phyloP scores from a whole-genome alignment of 768 basidiomycete genomes.

The Dioszegia aurantiaca region DNA sequence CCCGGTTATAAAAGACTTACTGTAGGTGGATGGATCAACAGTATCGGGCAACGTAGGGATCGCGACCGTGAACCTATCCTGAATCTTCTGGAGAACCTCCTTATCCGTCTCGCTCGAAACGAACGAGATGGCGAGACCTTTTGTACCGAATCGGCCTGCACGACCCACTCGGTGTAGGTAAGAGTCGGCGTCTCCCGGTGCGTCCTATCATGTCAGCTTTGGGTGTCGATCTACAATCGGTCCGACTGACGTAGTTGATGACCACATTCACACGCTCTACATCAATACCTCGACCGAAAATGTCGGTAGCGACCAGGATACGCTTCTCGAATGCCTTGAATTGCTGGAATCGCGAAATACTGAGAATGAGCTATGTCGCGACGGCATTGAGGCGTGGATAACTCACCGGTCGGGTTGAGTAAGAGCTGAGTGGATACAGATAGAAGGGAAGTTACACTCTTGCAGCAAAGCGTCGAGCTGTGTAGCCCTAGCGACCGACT shows the following conservation, averaged over 20 bases:
- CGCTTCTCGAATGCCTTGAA: slow-evolving; percentile 99
- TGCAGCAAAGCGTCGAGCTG: slow-evolving; percentile 93
- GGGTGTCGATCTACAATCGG: neutral
- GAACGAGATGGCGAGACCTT: slow-evolving; percentile 97
- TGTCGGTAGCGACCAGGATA: slow-evolving; percentile 96
- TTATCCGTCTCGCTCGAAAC: slow-evolving; percentile 88
- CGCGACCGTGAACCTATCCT: slow-evolving; percentile 94
- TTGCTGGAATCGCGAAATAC: slow-evolving; percentile 90
- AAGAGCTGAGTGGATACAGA: slow-evolving; percentile 92
- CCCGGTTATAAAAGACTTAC: slow-evolving; percentile 4
- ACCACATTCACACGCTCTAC: slow-evolving; percentile 99
- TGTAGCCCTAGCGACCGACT: slow-evolving; percentile 93
- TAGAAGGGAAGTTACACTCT: slow-evolving; percentile 97
- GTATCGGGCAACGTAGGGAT: slow-evolving; percentile 91
- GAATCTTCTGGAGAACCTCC: slow-evolving; percentile 90
- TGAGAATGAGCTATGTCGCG: slow-evolving; percentile 47
- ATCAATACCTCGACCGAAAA: slow-evolving; percentile 98
- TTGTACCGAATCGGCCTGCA: slow-evolving; percentile 98
- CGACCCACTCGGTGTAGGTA: slow-evolving; percentile 98
- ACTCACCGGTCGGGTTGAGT: slow-evolving; percentile 92
- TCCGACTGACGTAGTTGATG: slow-evolving; percentile 70
- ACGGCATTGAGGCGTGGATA: neutral
- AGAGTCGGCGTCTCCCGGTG: slow-evolving; percentile 92
- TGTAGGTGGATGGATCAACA: slow-evolving; percentile 92
- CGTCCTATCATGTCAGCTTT: slow-evolving; percentile 58